phyloP scores from a whole-genome alignment of 768 basidiomycete species.

The Boletellus emodensis region DNA sequence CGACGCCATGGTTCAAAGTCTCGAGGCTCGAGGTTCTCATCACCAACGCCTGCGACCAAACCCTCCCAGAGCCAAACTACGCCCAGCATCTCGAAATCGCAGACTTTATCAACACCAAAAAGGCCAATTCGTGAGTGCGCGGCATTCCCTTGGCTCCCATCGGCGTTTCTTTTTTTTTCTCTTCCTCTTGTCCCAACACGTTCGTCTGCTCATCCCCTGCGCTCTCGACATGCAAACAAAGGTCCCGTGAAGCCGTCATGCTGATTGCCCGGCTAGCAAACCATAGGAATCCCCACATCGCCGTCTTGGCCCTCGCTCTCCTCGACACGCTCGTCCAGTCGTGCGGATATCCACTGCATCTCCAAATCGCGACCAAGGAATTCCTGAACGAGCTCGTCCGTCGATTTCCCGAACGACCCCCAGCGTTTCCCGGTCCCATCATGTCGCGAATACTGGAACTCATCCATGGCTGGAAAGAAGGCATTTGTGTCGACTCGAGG shows the following conservation, averaged over 20 bases:
- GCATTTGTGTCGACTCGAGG: constrained; percentile 81
- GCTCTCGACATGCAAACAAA: constrained; percentile 26
- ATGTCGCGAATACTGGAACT: constrained; percentile 93
- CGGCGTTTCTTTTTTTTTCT: neutral
- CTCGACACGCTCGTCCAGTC: constrained; percentile 91
- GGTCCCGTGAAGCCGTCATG: constrained; percentile 91
- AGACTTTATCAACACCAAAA: constrained; percentile 89
- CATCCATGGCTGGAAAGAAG: constrained; percentile 93
- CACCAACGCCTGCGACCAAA: constrained; percentile 82
- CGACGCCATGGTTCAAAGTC: constrained; percentile 49
- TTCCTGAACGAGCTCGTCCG: constrained; percentile 98
- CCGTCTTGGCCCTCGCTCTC: constrained; percentile 78
- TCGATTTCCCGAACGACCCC: constrained; percentile 95
- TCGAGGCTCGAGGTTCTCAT: constrained; percentile 70
- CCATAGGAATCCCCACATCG: constrained; percentile 88
- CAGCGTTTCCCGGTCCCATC: constrained; percentile 89
- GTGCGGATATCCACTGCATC: constrained; percentile 96
- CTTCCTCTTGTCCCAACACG: neutral
- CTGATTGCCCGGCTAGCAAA: constrained; percentile 79
- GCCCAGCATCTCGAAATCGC: constrained; percentile 90
- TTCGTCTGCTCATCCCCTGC: neutral
- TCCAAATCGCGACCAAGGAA: constrained; percentile 96
- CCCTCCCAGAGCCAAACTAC: constrained; percentile 85
- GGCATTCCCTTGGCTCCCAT: too few relatives aligned
- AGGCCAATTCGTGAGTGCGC: constrained; percentile 83